A percentile compares a stretch with the other conserved stretches of the same genome.
These are phyloP conservation scores for Byssochlamys sp. DNA, from an alignment of 2,329 filamentous ascomycete species.

Conservation along the genomic window DNA sequence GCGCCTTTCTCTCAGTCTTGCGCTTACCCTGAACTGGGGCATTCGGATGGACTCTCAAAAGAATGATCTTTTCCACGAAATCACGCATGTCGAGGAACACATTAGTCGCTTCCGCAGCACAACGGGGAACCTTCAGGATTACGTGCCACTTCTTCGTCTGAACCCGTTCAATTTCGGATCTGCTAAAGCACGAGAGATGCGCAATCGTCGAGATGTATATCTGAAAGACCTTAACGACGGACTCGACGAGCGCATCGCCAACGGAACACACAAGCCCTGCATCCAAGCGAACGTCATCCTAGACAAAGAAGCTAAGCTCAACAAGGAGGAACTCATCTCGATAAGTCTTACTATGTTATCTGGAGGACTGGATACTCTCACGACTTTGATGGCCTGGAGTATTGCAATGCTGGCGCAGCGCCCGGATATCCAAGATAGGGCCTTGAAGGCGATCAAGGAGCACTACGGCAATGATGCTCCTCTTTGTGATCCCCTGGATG, in stretches of 20 bases:
- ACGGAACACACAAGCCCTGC: conserved; percentile 53
- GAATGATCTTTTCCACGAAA: conserved; percentile 53
- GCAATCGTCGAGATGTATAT: conserved; percentile 52
- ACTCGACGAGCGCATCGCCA: conserved; percentile 51
- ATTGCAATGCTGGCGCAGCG: conserved; percentile 51
- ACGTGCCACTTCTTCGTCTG: conserved; percentile 49
- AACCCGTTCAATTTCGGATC: conserved; percentile 55
- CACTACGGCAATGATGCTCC: conserved; percentile 45
- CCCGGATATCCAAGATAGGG: conserved; percentile 54
- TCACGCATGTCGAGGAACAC: conserved; percentile 54
- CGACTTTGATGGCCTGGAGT: conserved; percentile 57
- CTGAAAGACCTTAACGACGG: conserved; percentile 48
- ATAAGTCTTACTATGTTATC: conserved; percentile 62
- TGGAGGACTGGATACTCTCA: conserved; percentile 58
- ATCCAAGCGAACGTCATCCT: conserved; percentile 59
- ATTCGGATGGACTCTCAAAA: conserved; percentile 51
- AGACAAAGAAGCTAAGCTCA: conserved; percentile 54
- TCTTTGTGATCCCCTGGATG: conserved; percentile 52
- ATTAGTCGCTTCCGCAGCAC: conserved; percentile 52
- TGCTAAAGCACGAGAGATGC: conserved; percentile 50
- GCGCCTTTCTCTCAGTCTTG: conserved; percentile 52
- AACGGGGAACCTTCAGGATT: conserved; percentile 53
- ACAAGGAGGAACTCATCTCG: conserved; percentile 53
- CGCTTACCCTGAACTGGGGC: conserved; percentile 58
- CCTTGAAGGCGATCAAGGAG: conserved; percentile 47